These are phyloP conservation scores for Kalaharituber pfeilii DNA, from an alignment of 2,329 filamentous ascomycete genomes.

Conservation along the genomic window DNA sequence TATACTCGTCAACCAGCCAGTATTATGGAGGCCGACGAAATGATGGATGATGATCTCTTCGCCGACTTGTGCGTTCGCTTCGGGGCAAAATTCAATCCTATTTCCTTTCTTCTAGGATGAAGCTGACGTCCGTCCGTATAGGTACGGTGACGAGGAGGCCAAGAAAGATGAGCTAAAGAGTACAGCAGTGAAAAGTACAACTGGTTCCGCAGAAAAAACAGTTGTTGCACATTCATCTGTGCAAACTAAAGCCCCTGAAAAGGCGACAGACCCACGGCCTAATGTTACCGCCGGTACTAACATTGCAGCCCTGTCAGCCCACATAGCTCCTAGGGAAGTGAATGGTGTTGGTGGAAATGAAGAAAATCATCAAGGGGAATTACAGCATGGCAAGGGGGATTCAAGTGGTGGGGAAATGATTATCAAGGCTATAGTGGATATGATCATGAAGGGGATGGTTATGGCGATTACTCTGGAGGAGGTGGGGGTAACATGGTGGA, in stretches of 20 bases:
- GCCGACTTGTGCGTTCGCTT: conserved; percentile 61
- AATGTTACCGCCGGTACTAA: conserved; percentile 1
- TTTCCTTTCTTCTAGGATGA: conserved; percentile 6
- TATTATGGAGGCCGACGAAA: conserved; percentile 22
- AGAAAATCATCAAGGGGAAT: conserved; percentile 16
- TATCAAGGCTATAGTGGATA: conserved; percentile 3
- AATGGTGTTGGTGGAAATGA: conserved; percentile 9
- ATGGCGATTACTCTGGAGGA: conserved; percentile 15
- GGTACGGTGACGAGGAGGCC: conserved; percentile 20
- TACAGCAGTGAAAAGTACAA: too few relatives aligned
- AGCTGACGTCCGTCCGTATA: conserved; percentile 5
- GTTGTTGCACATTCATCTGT: too few relatives aligned
- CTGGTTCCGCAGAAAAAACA: too few relatives aligned
- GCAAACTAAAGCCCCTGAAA: not conserved
- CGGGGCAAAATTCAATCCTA: conserved; percentile 1
- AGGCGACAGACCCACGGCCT: not conserved
- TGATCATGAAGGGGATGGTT: conserved; percentile 18
- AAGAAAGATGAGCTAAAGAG: not conserved
- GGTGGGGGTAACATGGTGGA: conserved; percentile 19
- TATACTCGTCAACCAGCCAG: not conserved
- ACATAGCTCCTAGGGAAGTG: not conserved
- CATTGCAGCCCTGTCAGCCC: not conserved
- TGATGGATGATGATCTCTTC: conserved; percentile 77
- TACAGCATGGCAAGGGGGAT: not conserved
- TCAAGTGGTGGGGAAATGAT: conserved; percentile 7